Percentiles rank a stretch among this genome's conserved stretches.
phyloP scores from a whole-genome alignment of 75 land plant genomes.

The Selaginella moellendorffii region DNA sequence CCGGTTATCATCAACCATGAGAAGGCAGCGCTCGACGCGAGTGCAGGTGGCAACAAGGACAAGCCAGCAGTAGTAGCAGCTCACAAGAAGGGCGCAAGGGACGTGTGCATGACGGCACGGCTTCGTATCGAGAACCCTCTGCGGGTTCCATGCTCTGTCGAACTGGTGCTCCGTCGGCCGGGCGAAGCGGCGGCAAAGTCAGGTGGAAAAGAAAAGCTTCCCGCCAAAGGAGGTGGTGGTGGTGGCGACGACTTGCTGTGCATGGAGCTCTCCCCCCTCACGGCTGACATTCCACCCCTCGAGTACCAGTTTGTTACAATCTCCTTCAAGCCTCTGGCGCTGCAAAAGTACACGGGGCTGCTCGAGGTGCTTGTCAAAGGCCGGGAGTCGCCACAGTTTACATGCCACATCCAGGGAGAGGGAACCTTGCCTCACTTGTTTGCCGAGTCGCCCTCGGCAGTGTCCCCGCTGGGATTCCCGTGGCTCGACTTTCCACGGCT shows the following conservation, averaged over 20 bases:
- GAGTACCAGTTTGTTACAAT: conserved; percentile 13
- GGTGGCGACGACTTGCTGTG: not conserved
- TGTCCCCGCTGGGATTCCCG: conserved; percentile 12
- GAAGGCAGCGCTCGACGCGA: not conserved
- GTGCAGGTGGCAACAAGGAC: not conserved
- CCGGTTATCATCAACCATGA: conserved; percentile 20
- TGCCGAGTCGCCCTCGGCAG: conserved; percentile 8
- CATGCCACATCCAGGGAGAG: conserved; percentile 21
- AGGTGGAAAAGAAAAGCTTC: not conserved
- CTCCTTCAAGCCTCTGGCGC: conserved; percentile 15
- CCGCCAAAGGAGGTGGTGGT: not conserved
- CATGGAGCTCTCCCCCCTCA: conserved; percentile 14
- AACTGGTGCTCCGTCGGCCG: conserved; percentile 8
- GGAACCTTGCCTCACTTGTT: conserved; percentile 20
- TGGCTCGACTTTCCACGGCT: conserved; percentile 19
- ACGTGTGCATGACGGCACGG: conserved; percentile 11
- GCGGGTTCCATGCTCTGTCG: conserved; percentile 22
- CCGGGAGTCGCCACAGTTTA: conserved; percentile 10
- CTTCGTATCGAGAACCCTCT: conserved; percentile 24
- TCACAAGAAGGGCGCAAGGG: not conserved
- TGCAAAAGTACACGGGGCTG: conserved; percentile 17
- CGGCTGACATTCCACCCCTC: conserved; percentile 19
- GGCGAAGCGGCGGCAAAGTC: not conserved
- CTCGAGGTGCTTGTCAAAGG: conserved; percentile 19
- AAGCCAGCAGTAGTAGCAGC: not conserved